Base-by-base conservation (phyloP, 2,329 filamentous ascomycete genomes). In the Monosporascus sp. region DNA sequence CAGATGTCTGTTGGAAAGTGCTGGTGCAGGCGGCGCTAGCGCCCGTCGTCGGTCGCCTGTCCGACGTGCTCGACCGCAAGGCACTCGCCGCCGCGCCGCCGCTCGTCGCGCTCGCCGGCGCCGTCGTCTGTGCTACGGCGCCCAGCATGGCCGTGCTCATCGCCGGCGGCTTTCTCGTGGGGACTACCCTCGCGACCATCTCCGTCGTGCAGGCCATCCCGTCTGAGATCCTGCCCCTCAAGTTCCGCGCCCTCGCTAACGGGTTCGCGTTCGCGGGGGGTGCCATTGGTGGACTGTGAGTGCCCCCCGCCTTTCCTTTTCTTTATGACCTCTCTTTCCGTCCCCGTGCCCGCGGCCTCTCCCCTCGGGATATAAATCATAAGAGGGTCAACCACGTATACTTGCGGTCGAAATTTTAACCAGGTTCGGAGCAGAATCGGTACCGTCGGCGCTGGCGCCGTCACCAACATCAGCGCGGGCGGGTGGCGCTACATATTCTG, bases 401-500 rank as follows among this genome's bases (percentile, higher is more conserved):
- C 3, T 5, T 31, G 27, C 26, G 9, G 9, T 31, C 7, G 35
- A 37, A 19, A 41, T 6, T 9, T 31, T 26, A 35, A 43, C 38
- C 22, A 26, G 27, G 9, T 17, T n/a, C 27, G 11, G 20, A n/a
- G 20, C 52, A 79, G 77, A 1, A 66, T 79, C 17, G 79, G 77
- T 14, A 65, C 69, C 14, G 68, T 82, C 5, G 74, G 75, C 26
- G 77, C 78, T 7, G 80, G 79, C 2, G 78, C 73, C 7, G 74
- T 81, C 2, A 80, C 79, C 0, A 78, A 79, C 54, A 62, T 72
- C 14, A 68, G 69, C 50, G 57, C 70, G 1, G 68, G 64, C 1
- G 79, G 79, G 20, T 83, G 79, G 79, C 70, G 80, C 2, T 73
- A 75, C 58, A 82, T 83, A 58, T 83, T 81, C 61, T 83, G 79